Conservation (phyloP, 257 asterid species). For the Przewalskia tangutica region DNA sequence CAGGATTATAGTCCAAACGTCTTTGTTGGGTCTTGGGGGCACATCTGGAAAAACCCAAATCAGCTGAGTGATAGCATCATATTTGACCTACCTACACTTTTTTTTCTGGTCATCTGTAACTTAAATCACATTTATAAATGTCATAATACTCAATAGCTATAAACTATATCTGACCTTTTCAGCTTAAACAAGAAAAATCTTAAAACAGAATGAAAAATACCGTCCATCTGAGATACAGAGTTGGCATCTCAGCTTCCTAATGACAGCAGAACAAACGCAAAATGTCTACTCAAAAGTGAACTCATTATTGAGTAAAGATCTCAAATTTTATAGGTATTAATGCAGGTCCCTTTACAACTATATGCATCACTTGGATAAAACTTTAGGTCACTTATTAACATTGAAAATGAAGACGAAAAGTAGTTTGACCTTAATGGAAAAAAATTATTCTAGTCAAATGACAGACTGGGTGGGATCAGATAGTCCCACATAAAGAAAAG, state of each 20-base stretch:
- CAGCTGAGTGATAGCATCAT: constrained; percentile 1
- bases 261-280: not conserved
- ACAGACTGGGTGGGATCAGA: not conserved
- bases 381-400: not conserved
- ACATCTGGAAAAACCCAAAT: not conserved
- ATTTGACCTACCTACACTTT: not conserved
- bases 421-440: not conserved
- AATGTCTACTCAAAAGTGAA: not conserved
- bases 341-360: not conserved
- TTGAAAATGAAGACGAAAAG: not conserved
- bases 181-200: not conserved
- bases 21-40: constrained; percentile 6
- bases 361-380: not conserved
- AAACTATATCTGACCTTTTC: not conserved
- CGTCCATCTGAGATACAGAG: not conserved
- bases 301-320: not conserved
- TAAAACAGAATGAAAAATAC: not conserved
- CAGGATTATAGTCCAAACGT: not conserved
- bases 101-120: constrained; percentile 1
- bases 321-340: not conserved
- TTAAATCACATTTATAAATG: not conserved
- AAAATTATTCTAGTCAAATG: not conserved
- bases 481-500: not conserved
- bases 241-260: not conserved
- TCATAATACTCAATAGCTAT: not conserved